Percentiles rank a stretch among this genome's conserved stretches.
Conservation (phyloP, 2,329 filamentous ascomycete genomes). For the Talaromyces sp. region DNA sequence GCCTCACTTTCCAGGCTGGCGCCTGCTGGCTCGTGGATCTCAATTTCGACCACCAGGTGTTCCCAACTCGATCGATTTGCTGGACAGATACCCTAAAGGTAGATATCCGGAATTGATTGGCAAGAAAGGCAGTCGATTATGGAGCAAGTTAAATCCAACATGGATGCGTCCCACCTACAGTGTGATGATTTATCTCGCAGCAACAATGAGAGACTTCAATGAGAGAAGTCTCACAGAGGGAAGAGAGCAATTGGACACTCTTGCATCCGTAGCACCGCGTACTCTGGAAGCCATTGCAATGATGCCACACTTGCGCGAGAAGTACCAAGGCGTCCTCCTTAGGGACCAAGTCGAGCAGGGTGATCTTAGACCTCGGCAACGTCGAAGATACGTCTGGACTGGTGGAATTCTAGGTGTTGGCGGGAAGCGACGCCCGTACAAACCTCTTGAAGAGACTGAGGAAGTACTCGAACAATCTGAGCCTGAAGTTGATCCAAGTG, state of each 20-base stretch:
- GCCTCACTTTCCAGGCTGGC: constrained; percentile 73
- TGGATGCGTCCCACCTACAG: constrained; percentile 44
- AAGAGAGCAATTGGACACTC: constrained; percentile 26
- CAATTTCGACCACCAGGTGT: constrained; percentile 29
- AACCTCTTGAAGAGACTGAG: background rate
- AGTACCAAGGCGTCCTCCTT: constrained; percentile 40
- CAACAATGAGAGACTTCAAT: constrained; percentile 37
- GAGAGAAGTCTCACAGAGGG: constrained; percentile 34
- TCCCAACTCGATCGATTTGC: constrained; percentile 28
- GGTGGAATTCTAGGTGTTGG: constrained; percentile 32
- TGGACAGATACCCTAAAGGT: constrained; percentile 29
- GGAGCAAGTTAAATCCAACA: constrained; percentile 37
- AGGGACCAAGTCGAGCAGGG: constrained; percentile 29
- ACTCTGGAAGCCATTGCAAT: constrained; percentile 36
- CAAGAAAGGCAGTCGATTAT: constrained; percentile 31
- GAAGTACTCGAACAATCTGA: background rate
- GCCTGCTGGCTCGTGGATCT: constrained; percentile 33
- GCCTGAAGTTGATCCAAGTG: background rate
- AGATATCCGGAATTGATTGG: constrained; percentile 30
- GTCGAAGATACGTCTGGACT: constrained; percentile 32
- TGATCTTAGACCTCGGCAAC: constrained; percentile 20
- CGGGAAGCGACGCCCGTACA: constrained; percentile 22
- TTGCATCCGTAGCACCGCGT: constrained; percentile 32
- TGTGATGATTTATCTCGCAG: constrained; percentile 43
- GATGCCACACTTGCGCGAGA: constrained; percentile 41